Percentiles rank a stretch among this genome's conserved stretches.
phyloP scores from a whole-genome alignment of 2,329 filamentous ascomycete genomes.

The Alternaria solani region DNA sequence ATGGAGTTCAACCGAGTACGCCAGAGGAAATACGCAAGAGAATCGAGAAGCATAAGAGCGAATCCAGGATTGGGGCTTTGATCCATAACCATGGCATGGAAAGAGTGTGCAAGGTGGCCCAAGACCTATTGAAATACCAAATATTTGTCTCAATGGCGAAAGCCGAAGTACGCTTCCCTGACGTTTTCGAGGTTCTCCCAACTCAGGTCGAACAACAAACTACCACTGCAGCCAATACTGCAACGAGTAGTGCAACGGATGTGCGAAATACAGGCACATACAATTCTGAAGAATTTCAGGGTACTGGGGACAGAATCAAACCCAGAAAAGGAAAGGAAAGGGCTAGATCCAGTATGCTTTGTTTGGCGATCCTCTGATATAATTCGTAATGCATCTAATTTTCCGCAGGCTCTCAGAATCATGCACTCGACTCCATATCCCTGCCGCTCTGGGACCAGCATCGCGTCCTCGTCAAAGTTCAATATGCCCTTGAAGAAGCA shows the following conservation, averaged over 20 bases:
- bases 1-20: background rate
- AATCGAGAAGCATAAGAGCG: background rate
- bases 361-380: background rate
- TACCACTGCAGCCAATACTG: too few relatives aligned
- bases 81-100: background rate
- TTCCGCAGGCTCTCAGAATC: background rate
- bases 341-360: background rate
- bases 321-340: background rate
- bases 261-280: background rate
- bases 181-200: background rate
- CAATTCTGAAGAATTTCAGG: background rate
- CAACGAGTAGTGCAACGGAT: background rate
- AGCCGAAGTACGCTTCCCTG: slow-evolving; percentile 1
- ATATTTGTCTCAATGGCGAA: background rate
- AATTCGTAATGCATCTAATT: background rate
- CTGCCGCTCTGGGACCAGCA: slow-evolving; percentile 8
- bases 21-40: background rate
- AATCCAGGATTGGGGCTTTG: background rate
- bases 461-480: background rate
- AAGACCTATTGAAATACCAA: background rate
- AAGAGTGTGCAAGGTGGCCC: background rate
- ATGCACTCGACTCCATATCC: background rate
- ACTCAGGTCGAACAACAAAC: background rate
- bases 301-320: background rate
- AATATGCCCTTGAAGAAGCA: background rate